Evolutionary conservation across 176 grass and related monocot genomes (phyloP), one percentile per base, ranked within the genome.

Genomic region (Tillandsia leiboldiana): DNA sequence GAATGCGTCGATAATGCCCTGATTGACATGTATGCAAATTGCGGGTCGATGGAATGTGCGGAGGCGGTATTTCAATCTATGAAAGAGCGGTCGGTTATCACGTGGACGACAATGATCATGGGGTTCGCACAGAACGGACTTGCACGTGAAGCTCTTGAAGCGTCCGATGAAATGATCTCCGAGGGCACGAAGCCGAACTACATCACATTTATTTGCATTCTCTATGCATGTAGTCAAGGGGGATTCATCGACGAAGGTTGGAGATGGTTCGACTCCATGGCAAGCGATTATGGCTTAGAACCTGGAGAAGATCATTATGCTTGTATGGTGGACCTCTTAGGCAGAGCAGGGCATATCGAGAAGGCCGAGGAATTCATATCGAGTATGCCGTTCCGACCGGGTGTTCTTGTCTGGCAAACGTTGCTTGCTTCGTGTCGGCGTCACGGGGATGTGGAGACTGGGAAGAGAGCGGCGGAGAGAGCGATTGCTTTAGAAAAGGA

Each of bases 311-410:
- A 91, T 48, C 88, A 87, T 70, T 85, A 82, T 2, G 81, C 84
- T 9, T 91, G 88, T 70, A 87, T 87, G 81, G 78, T 91, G 0
- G 79, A 85, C 79, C 88, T 91, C 50, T 84, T 91, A 4, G 81
- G 72, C 11, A 91, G 78, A 54, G 79, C 84, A 74, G 84, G 84
- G 26, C 71, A 28, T 1, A 83, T 79, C 29, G 69, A 70, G 13
- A 79, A 91, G 11, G 82, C 82, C 9, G 66, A 87, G 63, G 76
- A 77, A 23, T 68, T 91, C 62, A 85, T 91, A 59, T 70, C 59
- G 17, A 78, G 53, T 68, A 87, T 82, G 75, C 73, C 79, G 14
- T 87, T 72, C 50, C n/a, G 27, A 12, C 79, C 89, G 2, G 76
- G 82, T 22, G 69, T 80, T 63, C 63, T 72, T 12, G 76, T 84